phyloP scores from a whole-genome alignment of 2,329 filamentous ascomycete species.

The Fusarium duplospermum region DNA sequence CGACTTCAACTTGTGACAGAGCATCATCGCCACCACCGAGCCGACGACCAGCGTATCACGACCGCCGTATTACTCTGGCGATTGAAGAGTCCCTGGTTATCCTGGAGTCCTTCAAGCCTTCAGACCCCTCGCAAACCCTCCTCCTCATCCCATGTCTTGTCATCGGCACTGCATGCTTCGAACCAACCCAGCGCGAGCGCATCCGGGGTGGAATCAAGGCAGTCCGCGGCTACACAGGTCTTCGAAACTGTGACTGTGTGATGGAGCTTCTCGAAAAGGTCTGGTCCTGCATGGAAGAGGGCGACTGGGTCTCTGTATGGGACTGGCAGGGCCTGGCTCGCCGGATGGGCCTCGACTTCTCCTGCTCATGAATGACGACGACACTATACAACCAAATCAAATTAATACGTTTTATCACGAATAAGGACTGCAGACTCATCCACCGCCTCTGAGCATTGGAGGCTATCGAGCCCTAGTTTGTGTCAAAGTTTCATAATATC shows the following conservation, averaged over 20 bases:
- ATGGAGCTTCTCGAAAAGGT: constrained; percentile 66
- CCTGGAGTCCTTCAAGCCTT: constrained; percentile 65
- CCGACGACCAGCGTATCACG: constrained; percentile 60
- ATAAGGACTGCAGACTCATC: neutral
- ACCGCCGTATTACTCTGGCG: constrained; percentile 63
- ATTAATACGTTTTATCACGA: constrained; percentile 15
- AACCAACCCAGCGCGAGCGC: constrained; percentile 62
- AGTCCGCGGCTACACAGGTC: constrained; percentile 68
- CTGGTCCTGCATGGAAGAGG: constrained; percentile 69
- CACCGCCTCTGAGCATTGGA: neutral
- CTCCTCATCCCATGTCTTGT: constrained; percentile 70
- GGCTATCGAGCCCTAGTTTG: neutral
- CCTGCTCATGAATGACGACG: constrained; percentile 56
- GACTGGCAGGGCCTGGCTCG: constrained; percentile 71
- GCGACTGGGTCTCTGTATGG: constrained; percentile 70
- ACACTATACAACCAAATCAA: constrained; percentile 1
- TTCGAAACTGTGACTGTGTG: constrained; percentile 68
- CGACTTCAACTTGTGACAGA: constrained; percentile 34
- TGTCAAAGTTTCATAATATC: constrained; percentile 16
- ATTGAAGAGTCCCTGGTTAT: constrained; percentile 68
- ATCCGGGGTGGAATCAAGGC: constrained; percentile 62
- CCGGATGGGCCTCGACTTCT: constrained; percentile 66
- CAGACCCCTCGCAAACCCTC: constrained; percentile 69
- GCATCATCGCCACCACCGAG: constrained; percentile 59
- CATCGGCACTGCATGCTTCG: constrained; percentile 70